Evolutionary conservation across 139 green algal species (phyloP), one percentile per base, ranked within the genome.

Genomic region (Dunaliella sp.): DNA sequence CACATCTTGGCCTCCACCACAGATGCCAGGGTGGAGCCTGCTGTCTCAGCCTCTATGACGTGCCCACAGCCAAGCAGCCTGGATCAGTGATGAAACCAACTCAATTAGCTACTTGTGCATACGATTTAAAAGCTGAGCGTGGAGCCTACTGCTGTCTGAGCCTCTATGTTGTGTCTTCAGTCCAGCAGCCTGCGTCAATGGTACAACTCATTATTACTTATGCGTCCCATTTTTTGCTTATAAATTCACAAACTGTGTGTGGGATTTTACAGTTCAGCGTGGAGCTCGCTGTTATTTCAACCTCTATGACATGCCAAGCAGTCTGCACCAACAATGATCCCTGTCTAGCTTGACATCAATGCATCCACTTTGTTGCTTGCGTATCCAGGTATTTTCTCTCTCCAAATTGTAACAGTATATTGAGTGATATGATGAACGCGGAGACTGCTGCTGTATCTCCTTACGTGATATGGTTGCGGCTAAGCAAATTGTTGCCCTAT

Each of bases 21-120:
- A 31, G 86, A 58, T 3, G 36, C 57, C n/a, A 89, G 78, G 59
- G 87, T 79, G 58, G n/a, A 28, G 12, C n/a, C 58, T 72, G 83
- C 86, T 32, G 85, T 72, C 36, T 87, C 86, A 7, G 36, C 37
- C 33, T 89, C 86, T 32, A 89, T 77, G 16, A 31, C 58, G 36
- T 59, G 12, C 36, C 83, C 31, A 31, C 36, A 3, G 36, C 16
- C 33, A 26, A 85, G 24, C 57, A 78, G 26, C 16, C 81, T 85
- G 81, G 33, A 85, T 28, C 38, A 7, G 12, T 30, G 3, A 38
- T 58, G 33, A 32, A 82, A 26, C 31, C 16, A 7, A 16, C 38
- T 7, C 2, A 48, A 28, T 34, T 7, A 31, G 21, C 65, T 24
- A 3, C 16, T 79, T n/a, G 21, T 36, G 3, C 16, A 12, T 79